Percentiles rank a stretch among this genome's conserved stretches.
These are phyloP conservation scores for Cercospora sojina DNA, from an alignment of 2,329 filamentous ascomycete species.

Conservation along the genomic window DNA sequence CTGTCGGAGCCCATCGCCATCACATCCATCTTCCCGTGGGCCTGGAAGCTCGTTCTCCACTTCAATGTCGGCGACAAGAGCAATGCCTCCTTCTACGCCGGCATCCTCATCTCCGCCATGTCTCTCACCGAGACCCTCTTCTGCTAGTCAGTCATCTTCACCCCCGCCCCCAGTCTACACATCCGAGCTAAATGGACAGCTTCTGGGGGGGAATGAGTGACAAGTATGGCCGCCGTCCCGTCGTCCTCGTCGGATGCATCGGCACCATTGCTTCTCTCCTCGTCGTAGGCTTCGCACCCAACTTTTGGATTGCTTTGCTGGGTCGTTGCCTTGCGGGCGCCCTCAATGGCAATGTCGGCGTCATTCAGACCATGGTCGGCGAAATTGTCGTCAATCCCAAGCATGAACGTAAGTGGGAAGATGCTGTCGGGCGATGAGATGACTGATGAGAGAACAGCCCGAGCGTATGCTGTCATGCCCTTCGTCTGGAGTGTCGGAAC, in stretches of 20 bases:
- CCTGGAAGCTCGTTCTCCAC: conserved; percentile 76
- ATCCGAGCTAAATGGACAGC: conserved; percentile 22
- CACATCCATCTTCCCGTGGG: conserved; percentile 91
- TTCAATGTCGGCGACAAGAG: conserved; percentile 69
- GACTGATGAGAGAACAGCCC: conserved; percentile 52
- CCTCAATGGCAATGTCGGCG: conserved; percentile 84
- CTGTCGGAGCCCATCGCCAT: conserved; percentile 90
- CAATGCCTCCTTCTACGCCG: conserved; percentile 85
- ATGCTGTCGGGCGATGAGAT: background rate
- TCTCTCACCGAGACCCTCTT: conserved; percentile 78
- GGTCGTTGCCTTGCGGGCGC: conserved; percentile 77
- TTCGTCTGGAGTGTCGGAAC: conserved; percentile 92
- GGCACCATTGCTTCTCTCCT: conserved; percentile 82
- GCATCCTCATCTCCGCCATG: conserved; percentile 82
- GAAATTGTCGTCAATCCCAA: conserved; percentile 81
- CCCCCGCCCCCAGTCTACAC: background rate
- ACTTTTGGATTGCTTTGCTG: conserved; percentile 77
- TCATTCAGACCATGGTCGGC: conserved; percentile 79
- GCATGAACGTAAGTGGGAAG: conserved; percentile 69
- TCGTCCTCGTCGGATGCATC: conserved; percentile 75
- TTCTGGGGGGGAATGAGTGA: conserved; percentile 86
- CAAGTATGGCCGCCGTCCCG: conserved; percentile 77
- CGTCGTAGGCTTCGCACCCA: conserved; percentile 76
- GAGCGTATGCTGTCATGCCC: conserved; percentile 88
- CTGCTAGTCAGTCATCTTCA: conserved; percentile 57